Evolutionary conservation across 352 stramenopile genomes (phyloP).

Genomic region (Peronospora tabacina): DNA sequence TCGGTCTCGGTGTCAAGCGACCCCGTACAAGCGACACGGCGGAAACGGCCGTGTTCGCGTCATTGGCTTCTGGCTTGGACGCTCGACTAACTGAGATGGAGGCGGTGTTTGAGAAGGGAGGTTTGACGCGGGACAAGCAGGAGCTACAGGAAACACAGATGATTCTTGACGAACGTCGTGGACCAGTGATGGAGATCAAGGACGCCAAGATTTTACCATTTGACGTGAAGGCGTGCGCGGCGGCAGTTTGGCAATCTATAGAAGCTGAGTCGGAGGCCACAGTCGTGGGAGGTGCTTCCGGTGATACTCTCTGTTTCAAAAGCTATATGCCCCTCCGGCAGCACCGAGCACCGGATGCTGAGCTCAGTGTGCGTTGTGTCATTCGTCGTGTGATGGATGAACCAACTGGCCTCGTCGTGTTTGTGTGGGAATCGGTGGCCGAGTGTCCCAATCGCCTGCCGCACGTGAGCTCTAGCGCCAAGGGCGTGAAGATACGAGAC

Average conservation of each 20-base stretch:
- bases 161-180: slow-evolving; percentile 41
- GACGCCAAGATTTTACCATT: slow-evolving; percentile 48
- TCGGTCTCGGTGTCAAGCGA: slow-evolving; percentile 23
- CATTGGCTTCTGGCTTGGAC: slow-evolving; percentile 27
- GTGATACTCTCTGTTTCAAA: slow-evolving; percentile 36
- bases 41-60: slow-evolving; percentile 34
- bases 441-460: slow-evolving; percentile 28
- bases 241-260: slow-evolving; percentile 34
- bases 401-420: slow-evolving; percentile 30
- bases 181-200: slow-evolving; percentile 44
- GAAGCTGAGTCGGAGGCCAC: slow-evolving; percentile 27
- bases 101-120: slow-evolving; percentile 36
- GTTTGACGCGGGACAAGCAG: slow-evolving; percentile 30
- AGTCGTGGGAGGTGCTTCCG: slow-evolving; percentile 21
- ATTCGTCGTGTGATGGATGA: slow-evolving; percentile 36
- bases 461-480: slow-evolving; percentile 18
- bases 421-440: slow-evolving; percentile 46
- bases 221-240: slow-evolving; percentile 26
- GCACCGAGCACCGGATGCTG: slow-evolving; percentile 26
- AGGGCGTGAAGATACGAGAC: slow-evolving; percentile 40
- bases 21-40: slow-evolving; percentile 26
- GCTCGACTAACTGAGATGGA: slow-evolving; percentile 32
- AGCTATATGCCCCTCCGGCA: slow-evolving; percentile 32
- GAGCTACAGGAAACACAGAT: slow-evolving; percentile 43
- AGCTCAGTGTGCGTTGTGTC: slow-evolving; percentile 32